Evolutionary conservation across 495 filamentous ascomycete genomes (phyloP).

Genomic region (Penicillium bialowiezense): DNA sequence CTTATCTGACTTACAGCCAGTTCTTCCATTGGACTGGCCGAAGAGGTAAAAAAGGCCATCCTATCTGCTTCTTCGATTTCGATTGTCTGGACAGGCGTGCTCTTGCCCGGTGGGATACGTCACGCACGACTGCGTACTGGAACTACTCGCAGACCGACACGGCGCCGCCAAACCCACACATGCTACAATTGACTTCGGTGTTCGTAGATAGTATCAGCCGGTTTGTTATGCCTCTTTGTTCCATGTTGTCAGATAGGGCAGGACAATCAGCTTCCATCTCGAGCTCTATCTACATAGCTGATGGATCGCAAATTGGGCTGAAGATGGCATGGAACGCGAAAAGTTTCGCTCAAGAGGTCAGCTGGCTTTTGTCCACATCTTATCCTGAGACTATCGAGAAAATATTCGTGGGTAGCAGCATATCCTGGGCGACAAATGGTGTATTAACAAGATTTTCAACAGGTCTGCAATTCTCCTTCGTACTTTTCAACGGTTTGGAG

Average conservation of each 20-base stretch:
- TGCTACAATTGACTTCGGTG: slow-evolving; percentile 23
- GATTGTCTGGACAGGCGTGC: slow-evolving; percentile 11
- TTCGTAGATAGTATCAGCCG: slow-evolving; percentile 24
- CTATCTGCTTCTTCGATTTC: slow-evolving; percentile 26
- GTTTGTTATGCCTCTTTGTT: slow-evolving; percentile 33
- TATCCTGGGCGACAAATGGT: no score
- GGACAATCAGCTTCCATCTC: slow-evolving; percentile 11
- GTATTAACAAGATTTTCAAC: neutral
- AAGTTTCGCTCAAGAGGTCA: slow-evolving; percentile 23
- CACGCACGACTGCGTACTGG: slow-evolving; percentile 5
- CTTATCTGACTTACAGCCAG: slow-evolving; percentile 10
- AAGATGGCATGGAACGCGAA: slow-evolving; percentile 27
- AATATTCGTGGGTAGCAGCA: slow-evolving; percentile 30
- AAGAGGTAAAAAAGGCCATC: slow-evolving; percentile 25
- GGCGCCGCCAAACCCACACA: slow-evolving; percentile 1
- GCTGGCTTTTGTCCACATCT: slow-evolving; percentile 27
- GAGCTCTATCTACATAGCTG: slow-evolving; percentile 23
- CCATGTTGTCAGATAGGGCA: slow-evolving; percentile 14
- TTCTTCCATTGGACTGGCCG: slow-evolving; percentile 36
- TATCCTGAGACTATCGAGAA: slow-evolving; percentile 29
- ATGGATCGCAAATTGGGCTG: slow-evolving; percentile 20
- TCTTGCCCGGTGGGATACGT: slow-evolving; percentile 18
- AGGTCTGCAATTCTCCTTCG: slow-evolving; percentile 30
- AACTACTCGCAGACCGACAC: neutral
- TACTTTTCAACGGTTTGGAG: slow-evolving; percentile 28